A percentile compares a stretch with the other conserved stretches of the same genome.
phyloP scores from a whole-genome alignment of 352 stramenopile species.

The Aphanomyces euteiches region DNA sequence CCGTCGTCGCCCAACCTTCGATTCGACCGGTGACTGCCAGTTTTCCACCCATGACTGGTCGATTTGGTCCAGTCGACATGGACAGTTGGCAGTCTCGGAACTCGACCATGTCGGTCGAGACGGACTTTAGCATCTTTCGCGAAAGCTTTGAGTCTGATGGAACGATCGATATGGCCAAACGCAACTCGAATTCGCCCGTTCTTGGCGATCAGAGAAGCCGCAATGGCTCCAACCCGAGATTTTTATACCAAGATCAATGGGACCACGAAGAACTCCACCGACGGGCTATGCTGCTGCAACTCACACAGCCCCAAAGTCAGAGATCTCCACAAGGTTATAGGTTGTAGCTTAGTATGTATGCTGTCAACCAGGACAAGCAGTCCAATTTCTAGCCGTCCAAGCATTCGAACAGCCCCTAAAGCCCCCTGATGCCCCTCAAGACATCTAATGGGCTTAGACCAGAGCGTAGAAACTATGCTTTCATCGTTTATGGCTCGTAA shows the following conservation, averaged over 20 bases:
- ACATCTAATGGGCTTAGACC: too few species aligned
- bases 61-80: not conserved
- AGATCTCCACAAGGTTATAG: too few species aligned
- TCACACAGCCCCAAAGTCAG: not conserved
- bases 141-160: not conserved
- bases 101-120: constrained; percentile 1
- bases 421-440: too few species aligned
- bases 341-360: too few species aligned
- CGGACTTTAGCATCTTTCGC: not conserved
- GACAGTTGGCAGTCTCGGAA: not conserved
- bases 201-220: not conserved
- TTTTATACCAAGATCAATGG: constrained; percentile 4
- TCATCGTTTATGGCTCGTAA: too few species aligned
- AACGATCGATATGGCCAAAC: not conserved
- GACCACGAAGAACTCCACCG: not conserved
- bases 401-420: too few species aligned
- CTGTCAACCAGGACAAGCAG: too few species aligned
- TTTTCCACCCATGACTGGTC: not conserved
- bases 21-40: not conserved
- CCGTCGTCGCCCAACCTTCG: not conserved
- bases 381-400: too few species aligned
- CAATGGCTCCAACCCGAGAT: not conserved
- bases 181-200: not conserved
- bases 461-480: too few species aligned
- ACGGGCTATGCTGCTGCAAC: not conserved